Percentiles rank a stretch among this genome's conserved stretches.
Evolutionary conservation across 306 rosid genomes (phyloP).

Genomic region (Macrotyloma uniflorum): DNA sequence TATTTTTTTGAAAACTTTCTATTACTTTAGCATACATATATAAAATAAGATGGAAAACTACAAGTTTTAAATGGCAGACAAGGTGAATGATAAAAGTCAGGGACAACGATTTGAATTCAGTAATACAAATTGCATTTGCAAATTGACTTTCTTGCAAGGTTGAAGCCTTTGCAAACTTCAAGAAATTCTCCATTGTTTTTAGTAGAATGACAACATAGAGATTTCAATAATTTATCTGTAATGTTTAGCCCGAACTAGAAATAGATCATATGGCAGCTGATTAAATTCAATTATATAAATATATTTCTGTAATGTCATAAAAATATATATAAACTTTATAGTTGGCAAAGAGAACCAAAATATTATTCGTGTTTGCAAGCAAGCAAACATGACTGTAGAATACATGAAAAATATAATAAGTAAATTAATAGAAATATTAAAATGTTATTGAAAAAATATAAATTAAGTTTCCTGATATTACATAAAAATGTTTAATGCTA

Average conservation of each 20-base stretch:
- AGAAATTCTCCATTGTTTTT: neutral
- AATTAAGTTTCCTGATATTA: no score
- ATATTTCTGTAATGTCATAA: no score
- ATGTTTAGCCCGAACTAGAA: neutral
- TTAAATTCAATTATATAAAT: no score
- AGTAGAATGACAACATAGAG: neutral
- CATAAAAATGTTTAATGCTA: no score
- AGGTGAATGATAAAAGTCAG: neutral
- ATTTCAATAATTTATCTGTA: neutral
- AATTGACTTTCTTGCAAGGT: neutral
- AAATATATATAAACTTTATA: no score
- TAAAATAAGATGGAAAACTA: neutral
- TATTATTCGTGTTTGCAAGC: no score
- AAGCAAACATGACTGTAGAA: no score
- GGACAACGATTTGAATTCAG: neutral
- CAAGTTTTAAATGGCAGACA: neutral
- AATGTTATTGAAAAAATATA: no score
- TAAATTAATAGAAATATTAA: no score
- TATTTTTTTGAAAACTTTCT: neutral
- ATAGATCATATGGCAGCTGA: no score
- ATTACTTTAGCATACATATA: neutral
- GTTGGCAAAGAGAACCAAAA: no score
- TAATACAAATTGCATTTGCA: neutral
- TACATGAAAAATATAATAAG: no score
- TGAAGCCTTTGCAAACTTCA: neutral